Evolutionary conservation across 495 filamentous ascomycete species (phyloP).

Genomic region (Aspergillus nidulans): DNA sequence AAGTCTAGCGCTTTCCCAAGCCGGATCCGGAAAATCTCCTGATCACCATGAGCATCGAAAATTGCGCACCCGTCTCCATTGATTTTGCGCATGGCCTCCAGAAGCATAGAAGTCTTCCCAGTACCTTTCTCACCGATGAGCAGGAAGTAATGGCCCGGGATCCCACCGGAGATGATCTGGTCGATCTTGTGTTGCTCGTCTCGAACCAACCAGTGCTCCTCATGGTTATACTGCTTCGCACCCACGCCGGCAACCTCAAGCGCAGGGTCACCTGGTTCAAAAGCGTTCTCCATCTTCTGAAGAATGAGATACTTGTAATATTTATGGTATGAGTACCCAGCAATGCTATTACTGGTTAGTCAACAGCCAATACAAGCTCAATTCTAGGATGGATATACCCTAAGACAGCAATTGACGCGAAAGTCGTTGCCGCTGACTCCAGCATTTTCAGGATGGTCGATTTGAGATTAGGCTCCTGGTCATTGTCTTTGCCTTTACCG

Average conservation of each 20-base stretch:
- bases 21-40: conserved; percentile 89
- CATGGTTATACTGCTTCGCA: conserved; percentile 46
- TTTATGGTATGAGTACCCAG: conserved; percentile 77
- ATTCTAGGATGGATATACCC: conserved; percentile 50
- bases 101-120: conserved; percentile 91
- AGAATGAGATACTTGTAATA: conserved; percentile 89
- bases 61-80: conserved; percentile 82
- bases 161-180: conserved; percentile 64
- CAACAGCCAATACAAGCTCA: neutral
- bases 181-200: conserved; percentile 79
- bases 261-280: conserved; percentile 85
- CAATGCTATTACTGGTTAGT: conserved; percentile 45
- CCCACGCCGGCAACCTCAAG: conserved; percentile 79
- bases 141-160: conserved; percentile 79
- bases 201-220: conserved; percentile 77
- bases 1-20: conserved; percentile 92
- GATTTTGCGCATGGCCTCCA: conserved; percentile 89
- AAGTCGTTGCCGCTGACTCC: conserved; percentile 79
- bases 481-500: conserved; percentile 18
- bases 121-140: conserved; percentile 96
- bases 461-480: conserved; percentile 33
- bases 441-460: conserved; percentile 70
- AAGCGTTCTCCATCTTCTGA: conserved; percentile 90
- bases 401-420: conserved; percentile 78
- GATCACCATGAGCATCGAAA: conserved; percentile 92